phyloP scores from a whole-genome alignment of 2,329 filamentous ascomycete genomes.

The Lasiodiplodia sp. region DNA sequence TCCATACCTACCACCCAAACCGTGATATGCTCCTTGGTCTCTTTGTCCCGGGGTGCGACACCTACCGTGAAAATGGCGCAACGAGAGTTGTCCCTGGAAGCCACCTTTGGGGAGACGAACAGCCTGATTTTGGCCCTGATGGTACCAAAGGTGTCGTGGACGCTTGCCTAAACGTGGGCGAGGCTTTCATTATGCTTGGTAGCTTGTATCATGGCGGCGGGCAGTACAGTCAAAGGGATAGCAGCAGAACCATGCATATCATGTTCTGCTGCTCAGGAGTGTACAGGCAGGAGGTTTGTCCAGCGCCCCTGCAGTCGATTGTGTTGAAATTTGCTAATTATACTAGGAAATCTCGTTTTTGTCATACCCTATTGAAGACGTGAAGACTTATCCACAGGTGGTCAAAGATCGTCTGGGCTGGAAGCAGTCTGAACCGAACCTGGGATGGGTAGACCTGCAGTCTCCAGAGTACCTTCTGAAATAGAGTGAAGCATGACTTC shows the following conservation, averaged over 20 bases:
- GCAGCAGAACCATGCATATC: conserved; percentile 47
- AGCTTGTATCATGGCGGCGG: conserved; percentile 50
- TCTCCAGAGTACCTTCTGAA: conserved; percentile 44
- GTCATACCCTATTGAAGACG: conserved; percentile 48
- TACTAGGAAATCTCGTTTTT: conserved; percentile 44
- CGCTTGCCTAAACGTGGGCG: conserved; percentile 38
- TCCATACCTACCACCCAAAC: conserved; percentile 37
- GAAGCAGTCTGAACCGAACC: conserved; percentile 51
- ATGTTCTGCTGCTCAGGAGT: conserved; percentile 52
- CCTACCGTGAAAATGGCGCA: conserved; percentile 45
- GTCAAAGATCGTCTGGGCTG: conserved; percentile 49
- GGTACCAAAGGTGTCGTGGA: conserved; percentile 36
- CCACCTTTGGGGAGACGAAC: conserved; percentile 50
- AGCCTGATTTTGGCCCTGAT: conserved; percentile 45
- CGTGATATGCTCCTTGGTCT: conserved; percentile 48
- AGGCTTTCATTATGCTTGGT: conserved; percentile 50
- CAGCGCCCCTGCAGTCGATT: neutral
- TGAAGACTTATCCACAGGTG: conserved; percentile 47
- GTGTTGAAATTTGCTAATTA: neutral
- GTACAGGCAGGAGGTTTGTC: conserved; percentile 44
- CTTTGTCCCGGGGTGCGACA: conserved; percentile 49
- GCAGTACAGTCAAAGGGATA: conserved; percentile 39
- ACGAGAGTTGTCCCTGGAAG: conserved; percentile 48
- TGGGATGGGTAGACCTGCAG: conserved; percentile 52
- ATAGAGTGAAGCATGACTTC: neutral